phyloP scores from a whole-genome alignment of 306 rosid species.

The Oemleria cerasiformis region DNA sequence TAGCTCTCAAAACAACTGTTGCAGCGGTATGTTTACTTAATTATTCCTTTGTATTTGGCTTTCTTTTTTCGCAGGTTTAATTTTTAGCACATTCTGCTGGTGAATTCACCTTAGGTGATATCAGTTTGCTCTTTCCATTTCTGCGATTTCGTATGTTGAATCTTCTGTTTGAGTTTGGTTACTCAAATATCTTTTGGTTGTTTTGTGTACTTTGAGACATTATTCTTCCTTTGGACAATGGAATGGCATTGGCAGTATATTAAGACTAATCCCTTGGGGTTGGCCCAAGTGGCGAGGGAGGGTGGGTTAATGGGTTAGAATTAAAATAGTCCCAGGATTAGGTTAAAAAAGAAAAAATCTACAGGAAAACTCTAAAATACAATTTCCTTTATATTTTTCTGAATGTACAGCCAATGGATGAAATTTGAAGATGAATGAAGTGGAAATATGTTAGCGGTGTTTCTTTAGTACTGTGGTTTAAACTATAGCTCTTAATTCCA shows the following conservation, averaged over 20 bases:
- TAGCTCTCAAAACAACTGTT: conserved; percentile 93
- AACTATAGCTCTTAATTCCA: conserved; percentile 1
- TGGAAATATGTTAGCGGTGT: not conserved
- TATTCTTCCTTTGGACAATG: not conserved
- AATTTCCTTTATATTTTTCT: not conserved
- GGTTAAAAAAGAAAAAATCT: too few species aligned
- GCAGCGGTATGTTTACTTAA: conserved; percentile 76
- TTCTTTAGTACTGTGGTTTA: not conserved
- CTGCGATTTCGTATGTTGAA: not conserved
- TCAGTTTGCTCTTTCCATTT: not conserved
- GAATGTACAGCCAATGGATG: not conserved
- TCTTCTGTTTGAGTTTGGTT: not conserved
- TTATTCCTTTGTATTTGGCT: conserved; percentile 5
- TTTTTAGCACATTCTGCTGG: not conserved
- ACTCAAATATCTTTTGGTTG: not conserved
- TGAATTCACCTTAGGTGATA: not conserved
- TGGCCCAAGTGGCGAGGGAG: too few species aligned
- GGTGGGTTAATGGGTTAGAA: too few species aligned
- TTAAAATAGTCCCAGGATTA: too few species aligned
- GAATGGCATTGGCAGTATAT: not conserved
- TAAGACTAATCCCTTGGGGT: not conserved
- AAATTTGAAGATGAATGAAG: not conserved
- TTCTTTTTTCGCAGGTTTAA: conserved; percentile 6
- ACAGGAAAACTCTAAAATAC: not conserved
- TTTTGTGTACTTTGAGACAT: not conserved